Percentiles rank a stretch among this genome's conserved stretches.
Conservation (phyloP, 805 yeast genomes). For the Yamadazyma olivae region DNA sequence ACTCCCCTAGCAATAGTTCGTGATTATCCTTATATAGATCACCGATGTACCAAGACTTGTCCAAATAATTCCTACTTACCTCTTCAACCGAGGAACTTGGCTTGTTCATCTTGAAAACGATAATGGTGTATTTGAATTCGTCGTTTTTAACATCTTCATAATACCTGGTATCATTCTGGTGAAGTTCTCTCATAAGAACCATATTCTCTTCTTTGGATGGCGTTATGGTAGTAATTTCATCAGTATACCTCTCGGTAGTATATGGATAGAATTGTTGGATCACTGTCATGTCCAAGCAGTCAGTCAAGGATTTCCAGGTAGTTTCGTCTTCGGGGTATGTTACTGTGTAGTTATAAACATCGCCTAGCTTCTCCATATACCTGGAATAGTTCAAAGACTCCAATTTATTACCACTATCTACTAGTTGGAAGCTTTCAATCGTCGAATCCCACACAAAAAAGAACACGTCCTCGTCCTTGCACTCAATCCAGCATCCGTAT, state of each 20-base stretch:
- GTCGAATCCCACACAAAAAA: slow-evolving; percentile 33
- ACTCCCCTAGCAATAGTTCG: slow-evolving; percentile 45
- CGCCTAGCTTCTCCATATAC: slow-evolving; percentile 22
- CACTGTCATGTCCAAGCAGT: slow-evolving; percentile 20
- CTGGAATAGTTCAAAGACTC: slow-evolving; percentile 28
- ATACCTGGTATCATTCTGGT: slow-evolving; percentile 12
- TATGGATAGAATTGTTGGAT: slow-evolving; percentile 17
- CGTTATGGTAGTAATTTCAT: slow-evolving; percentile 41
- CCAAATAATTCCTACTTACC: slow-evolving; percentile 51
- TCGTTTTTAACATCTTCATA: slow-evolving; percentile 23
- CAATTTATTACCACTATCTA: slow-evolving; percentile 14
- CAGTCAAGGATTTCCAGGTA: slow-evolving; percentile 12
- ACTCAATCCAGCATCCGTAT: slow-evolving; percentile 40
- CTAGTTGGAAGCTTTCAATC: slow-evolving; percentile 14
- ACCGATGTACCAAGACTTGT: slow-evolving; percentile 58
- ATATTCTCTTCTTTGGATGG: slow-evolving; percentile 51
- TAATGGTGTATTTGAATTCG: slow-evolving; percentile 39
- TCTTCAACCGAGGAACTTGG: slow-evolving; percentile 27
- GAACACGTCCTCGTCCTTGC: slow-evolving; percentile 28
- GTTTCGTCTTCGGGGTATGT: slow-evolving; percentile 29
- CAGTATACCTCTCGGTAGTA: slow-evolving; percentile 2
- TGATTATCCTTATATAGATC: slow-evolving; percentile 30
- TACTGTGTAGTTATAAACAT: slow-evolving; percentile 31
- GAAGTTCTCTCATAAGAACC: slow-evolving; percentile 34
- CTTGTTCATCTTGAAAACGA: slow-evolving; percentile 40